Evolutionary conservation across 225 moss, liverwort and hornwort genomes (phyloP).

Genomic region (Anthoceros angustus): DNA sequence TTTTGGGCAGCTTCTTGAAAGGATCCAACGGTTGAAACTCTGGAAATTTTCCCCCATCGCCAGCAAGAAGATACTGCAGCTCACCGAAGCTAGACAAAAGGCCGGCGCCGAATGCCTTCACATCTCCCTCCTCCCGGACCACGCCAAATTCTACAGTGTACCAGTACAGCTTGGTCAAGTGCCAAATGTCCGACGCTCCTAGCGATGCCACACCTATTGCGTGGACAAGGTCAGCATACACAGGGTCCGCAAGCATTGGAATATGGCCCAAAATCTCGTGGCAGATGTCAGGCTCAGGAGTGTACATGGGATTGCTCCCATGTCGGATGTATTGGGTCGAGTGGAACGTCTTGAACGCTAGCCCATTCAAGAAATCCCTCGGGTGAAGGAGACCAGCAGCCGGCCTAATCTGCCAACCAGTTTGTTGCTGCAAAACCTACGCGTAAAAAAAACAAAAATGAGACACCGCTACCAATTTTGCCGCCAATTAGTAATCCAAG

Average conservation of each 20-base stretch:
- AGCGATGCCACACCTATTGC: slow-evolving; percentile 40
- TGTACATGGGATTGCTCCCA: slow-evolving; percentile 45
- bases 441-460: not conserved
- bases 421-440: slow-evolving; percentile 32
- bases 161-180: slow-evolving; percentile 49
- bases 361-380: slow-evolving; percentile 41
- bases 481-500: not conserved
- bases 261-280: slow-evolving; percentile 51
- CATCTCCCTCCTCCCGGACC: slow-evolving; percentile 19
- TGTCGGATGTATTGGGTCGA: slow-evolving; percentile 51
- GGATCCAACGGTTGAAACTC: slow-evolving; percentile 36
- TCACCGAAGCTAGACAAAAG: slow-evolving; percentile 42
- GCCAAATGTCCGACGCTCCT: slow-evolving; percentile 47
- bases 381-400: slow-evolving; percentile 48
- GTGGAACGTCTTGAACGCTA: slow-evolving; percentile 48
- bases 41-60: slow-evolving; percentile 21
- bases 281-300: slow-evolving; percentile 47
- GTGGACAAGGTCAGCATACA: slow-evolving; percentile 34
- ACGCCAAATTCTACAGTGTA: slow-evolving; percentile 49
- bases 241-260: slow-evolving; percentile 37
- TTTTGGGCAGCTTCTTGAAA: slow-evolving; percentile 40
- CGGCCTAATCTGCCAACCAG: slow-evolving; percentile 41
- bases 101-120: slow-evolving; percentile 45
- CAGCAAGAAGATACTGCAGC: slow-evolving; percentile 28
- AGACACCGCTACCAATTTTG: not conserved